Base-by-base conservation (phyloP, 75 land plant genomes). In the Pinus taeda region DNA sequence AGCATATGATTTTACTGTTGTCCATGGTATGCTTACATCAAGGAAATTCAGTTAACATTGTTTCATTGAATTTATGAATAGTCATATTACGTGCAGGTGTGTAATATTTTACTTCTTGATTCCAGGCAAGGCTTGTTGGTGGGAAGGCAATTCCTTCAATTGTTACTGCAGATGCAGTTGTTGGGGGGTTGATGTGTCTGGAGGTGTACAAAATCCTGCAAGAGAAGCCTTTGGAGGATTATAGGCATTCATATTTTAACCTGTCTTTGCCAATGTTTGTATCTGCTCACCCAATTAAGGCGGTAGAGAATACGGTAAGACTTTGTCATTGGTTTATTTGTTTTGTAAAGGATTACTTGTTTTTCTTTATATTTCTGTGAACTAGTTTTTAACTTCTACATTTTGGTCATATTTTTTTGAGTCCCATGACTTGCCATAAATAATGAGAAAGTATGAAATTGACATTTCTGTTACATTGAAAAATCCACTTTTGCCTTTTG, bases 181-280 rank as follows among this genome's bases (percentile, higher is more conserved):
- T 87, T 57, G 88, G 87, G 18, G 88, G 88, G 8, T 59, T 87
- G 73, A 87, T 87, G 87, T 87, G 88, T 75, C 83, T 87, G 17
- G 88, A 87, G 75, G 81, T 87, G 20, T 85, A 81, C 80, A 87
- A 87, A 73, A 36, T 87, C 18, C 29, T 81, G 37, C 85, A 76
- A 69, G 57, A 75, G 37, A 87, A 81, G 61, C 83, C 88, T 37
- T 62, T 84, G 60, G 63, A 78, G 24, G 79, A 78, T 57, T 82
- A 79, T 63, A 85, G 72, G 66, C 88, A 87, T 75, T 78, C 88
- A 53, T 87, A 76, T 75, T 81, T 87, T 79, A 87, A 87, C 77
- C 64, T 87, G 39, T 71, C 88, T 60, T 58, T 84, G 21, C 88
- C 88, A 14, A 53, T 85, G n/a, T 83, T 87, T 63, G 42, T 79